A percentile compares a stretch with the other conserved stretches of the same genome.
Evolutionary conservation across 2,329 filamentous ascomycete species (phyloP).

Genomic region (Microdochium bolleyi): DNA sequence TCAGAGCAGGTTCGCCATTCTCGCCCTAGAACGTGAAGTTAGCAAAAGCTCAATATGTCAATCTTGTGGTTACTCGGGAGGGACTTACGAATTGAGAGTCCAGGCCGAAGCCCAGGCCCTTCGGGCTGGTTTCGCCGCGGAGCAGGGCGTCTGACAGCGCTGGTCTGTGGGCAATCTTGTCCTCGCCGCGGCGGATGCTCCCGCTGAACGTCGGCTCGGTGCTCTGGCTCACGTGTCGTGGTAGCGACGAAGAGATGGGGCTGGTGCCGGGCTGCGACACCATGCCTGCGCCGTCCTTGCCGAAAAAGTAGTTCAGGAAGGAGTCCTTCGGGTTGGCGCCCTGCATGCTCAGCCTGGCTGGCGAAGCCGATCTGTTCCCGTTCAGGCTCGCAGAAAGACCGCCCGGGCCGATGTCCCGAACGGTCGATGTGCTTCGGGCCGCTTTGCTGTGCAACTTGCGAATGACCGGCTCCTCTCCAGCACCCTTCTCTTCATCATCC

Average conservation of each 20-base stretch:
- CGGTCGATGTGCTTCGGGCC: constrained; percentile 70
- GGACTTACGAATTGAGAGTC: constrained; percentile 53
- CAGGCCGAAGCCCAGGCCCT: constrained; percentile 26
- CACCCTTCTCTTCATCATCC: constrained; percentile 58
- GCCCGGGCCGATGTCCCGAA: constrained; percentile 58
- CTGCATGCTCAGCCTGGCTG: constrained; percentile 53
- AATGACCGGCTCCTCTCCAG: constrained; percentile 46
- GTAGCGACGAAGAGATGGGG: constrained; percentile 20
- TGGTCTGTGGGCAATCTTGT: constrained; percentile 45
- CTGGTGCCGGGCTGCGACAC: constrained; percentile 6
- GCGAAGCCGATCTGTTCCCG: constrained; percentile 53
- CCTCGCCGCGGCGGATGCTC: constrained; percentile 67
- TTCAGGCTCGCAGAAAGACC: constrained; percentile 61
- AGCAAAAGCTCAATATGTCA: constrained; percentile 7
- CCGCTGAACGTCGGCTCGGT: constrained; percentile 76
- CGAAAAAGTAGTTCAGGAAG: constrained; percentile 98
- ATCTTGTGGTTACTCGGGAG: not conserved
- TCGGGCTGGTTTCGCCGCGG: constrained; percentile 27
- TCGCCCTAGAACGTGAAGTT: constrained; percentile 32
- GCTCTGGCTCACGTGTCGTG: constrained; percentile 68
- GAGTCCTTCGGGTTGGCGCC: constrained; percentile 66
- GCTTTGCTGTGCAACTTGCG: constrained; percentile 54
- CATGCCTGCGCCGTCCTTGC: constrained; percentile 61
- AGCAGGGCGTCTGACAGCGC: constrained; percentile 19
- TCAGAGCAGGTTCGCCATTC: constrained; percentile 75